phyloP scores from a whole-genome alignment of 805 yeast species.

The Candida palmyrensis region DNA sequence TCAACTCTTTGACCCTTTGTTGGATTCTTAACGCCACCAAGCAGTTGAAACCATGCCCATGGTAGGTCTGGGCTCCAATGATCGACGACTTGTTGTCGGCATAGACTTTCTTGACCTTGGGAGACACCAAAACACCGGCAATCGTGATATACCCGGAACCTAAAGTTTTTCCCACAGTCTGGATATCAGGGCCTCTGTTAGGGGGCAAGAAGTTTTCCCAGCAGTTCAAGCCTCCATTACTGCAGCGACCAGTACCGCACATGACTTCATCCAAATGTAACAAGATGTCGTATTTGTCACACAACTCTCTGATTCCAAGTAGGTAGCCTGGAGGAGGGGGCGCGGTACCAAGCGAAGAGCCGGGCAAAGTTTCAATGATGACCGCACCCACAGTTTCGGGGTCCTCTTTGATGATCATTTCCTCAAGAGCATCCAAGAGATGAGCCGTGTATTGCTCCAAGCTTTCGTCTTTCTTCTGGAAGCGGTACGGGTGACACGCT shows the following conservation, averaged over 20 bases:
- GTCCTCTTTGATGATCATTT: slow-evolving; percentile 17
- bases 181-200: slow-evolving; percentile 25
- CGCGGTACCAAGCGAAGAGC: slow-evolving; percentile 22
- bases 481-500: slow-evolving; percentile 24
- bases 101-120: slow-evolving; percentile 17
- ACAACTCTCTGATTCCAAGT: slow-evolving; percentile 22
- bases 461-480: slow-evolving; percentile 18
- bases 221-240: slow-evolving; percentile 21
- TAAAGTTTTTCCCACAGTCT: slow-evolving; percentile 26
- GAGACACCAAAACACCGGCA: slow-evolving; percentile 25
- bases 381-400: slow-evolving; percentile 25
- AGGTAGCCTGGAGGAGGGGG: slow-evolving; percentile 24
- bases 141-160: slow-evolving; percentile 28
- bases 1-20: slow-evolving; percentile 25
- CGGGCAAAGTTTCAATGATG: slow-evolving; percentile 23
- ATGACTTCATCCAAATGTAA: slow-evolving; percentile 30
- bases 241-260: slow-evolving; percentile 32
- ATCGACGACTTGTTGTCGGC: slow-evolving; percentile 15
- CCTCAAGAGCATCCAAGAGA: slow-evolving; percentile 18
- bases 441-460: slow-evolving; percentile 17
- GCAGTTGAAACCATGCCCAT: slow-evolving; percentile 23
- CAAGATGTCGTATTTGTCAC: slow-evolving; percentile 26
- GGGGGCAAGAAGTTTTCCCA: slow-evolving; percentile 24
- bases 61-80: slow-evolving; percentile 21
- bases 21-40: slow-evolving; percentile 23